A percentile compares a stretch with the other conserved stretches of the same genome.
Conservation (phyloP, 1,139 yeast species). For the Yamadazyma diddensiae region DNA sequence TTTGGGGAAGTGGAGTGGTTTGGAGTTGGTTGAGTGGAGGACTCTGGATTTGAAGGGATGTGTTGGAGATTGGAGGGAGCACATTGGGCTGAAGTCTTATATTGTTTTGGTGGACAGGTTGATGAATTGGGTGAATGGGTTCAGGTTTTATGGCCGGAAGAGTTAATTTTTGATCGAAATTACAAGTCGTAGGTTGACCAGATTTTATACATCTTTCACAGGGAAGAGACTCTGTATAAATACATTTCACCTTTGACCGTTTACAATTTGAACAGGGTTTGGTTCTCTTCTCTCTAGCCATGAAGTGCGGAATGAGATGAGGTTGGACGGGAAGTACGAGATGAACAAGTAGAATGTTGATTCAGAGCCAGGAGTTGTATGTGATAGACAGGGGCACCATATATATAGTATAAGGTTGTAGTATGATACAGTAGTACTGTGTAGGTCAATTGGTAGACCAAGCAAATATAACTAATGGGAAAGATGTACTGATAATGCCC, state of each 20-base stretch:
- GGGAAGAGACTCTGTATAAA: slow-evolving; percentile 44
- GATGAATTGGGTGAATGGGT: background rate
- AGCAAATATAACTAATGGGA: too few species aligned
- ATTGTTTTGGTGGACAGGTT: background rate
- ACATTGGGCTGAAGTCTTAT: slow-evolving; percentile 1
- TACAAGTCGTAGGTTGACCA: slow-evolving; percentile 47
- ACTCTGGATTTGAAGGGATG: background rate
- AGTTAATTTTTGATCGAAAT: slow-evolving; percentile 51
- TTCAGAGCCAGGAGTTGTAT: too few species aligned
- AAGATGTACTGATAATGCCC: too few species aligned
- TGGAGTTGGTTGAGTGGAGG: background rate
- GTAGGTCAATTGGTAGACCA: too few species aligned
- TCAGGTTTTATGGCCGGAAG: slow-evolving; percentile 27
- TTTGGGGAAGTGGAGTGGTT: background rate
- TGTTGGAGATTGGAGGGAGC: too few species aligned
- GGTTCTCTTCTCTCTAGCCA: slow-evolving; percentile 45
- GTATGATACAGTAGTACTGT: too few species aligned
- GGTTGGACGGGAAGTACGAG: too few species aligned
- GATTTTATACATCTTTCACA: slow-evolving; percentile 57
- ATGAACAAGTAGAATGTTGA: too few species aligned
- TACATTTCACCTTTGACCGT: slow-evolving; percentile 62
- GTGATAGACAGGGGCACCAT: too few species aligned
- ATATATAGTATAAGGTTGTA: too few species aligned
- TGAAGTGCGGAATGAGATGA: slow-evolving; percentile 9
- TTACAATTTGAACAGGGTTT: slow-evolving; percentile 68